Evolutionary conservation across 2,329 filamentous ascomycete genomes (phyloP), one percentile per base, ranked within the genome.

Genomic region (Fusarium xyrophilum): DNA sequence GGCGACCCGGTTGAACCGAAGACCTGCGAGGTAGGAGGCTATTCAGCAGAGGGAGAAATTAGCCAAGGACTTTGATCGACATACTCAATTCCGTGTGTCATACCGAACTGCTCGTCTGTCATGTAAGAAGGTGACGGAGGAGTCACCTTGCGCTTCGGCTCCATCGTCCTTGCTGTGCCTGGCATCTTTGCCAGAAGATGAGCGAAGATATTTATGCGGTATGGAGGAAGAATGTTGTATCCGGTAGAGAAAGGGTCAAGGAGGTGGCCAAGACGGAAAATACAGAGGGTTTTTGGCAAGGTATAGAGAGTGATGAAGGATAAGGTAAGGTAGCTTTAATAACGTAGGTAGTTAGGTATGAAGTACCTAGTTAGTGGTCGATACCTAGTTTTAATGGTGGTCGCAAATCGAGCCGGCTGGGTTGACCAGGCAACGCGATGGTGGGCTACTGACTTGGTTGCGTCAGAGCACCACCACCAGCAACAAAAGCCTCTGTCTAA

Each of bases 11-110:
- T 86, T 91, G 70, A 85, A 87, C 70, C 92, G 89, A 36, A 95
- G 85, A 70, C 89, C 87, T 71, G 89, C 84, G 36, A 93, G 85
- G 77, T 93, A 94, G 63, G 84, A 83, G 69, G 89, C 91, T 93
- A 79, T 64, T 68, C 39, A 55, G 40, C 28, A 58, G 50, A 60
- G 39, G 35, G 33, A 40, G 33, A 51, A 32, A 63, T 76, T 70
- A 74, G 73, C 57, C 35, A 71, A 51, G 38, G 52, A 50, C 43
- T 38, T 32, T 32, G 36, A 25, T 11, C 40, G 42, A 28, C 48
- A 21, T 71, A 48, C 55, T 62, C 38, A 30, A 54, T 46, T 66
- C 56, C 58, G 51, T 50, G 53, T 42, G 58, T 58, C 77, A 60
- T 82, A 90, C 88, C 88, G 73, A 90, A 89, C 76, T 91, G 87